phyloP scores from a whole-genome alignment of 2,329 filamentous ascomycete species.

The Ascochyta lentis region DNA sequence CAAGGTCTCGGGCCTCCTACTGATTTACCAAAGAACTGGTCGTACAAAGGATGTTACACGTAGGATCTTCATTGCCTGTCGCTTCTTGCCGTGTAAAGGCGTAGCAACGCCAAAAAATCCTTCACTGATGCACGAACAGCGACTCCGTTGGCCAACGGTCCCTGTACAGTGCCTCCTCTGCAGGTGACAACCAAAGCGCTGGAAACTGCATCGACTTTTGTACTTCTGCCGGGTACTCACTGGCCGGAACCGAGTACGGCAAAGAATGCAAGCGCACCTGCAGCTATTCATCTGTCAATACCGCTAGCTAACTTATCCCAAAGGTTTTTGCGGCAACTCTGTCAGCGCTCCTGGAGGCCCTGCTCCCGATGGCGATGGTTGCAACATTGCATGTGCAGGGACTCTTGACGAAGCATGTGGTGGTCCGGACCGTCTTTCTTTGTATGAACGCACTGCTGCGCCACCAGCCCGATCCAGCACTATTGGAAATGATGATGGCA shows the following conservation, averaged over 20 bases:
- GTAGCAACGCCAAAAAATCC: background rate
- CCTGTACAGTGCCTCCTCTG: conserved; percentile 18
- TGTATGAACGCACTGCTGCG: conserved; percentile 17
- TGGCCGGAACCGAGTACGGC: conserved; percentile 44
- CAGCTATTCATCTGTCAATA: background rate
- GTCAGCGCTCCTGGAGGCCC: conserved; percentile 25
- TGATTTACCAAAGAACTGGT: conserved; percentile 23
- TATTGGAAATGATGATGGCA: background rate
- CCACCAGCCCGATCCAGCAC: conserved; percentile 3
- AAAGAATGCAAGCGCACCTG: conserved; percentile 28
- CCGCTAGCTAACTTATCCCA: background rate
- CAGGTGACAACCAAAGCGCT: conserved; percentile 32
- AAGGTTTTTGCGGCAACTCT: conserved; percentile 39
- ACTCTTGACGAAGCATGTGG: conserved; percentile 36
- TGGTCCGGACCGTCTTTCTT: conserved; percentile 25
- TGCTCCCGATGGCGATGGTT: conserved; percentile 19
- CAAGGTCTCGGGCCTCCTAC: conserved; percentile 8
- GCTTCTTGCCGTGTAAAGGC: background rate
- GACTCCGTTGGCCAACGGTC: conserved; percentile 24
- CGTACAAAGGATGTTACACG: conserved; percentile 38
- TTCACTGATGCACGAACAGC: conserved; percentile 10
- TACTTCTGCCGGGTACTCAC: conserved; percentile 30
- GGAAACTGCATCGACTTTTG: conserved; percentile 40
- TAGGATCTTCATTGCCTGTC: conserved; percentile 17
- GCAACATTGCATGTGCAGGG: conserved; percentile 37